Evolutionary conservation across 1,284 basidiomycete genomes (phyloP).

Genomic region (Moesziomyces sp.): DNA sequence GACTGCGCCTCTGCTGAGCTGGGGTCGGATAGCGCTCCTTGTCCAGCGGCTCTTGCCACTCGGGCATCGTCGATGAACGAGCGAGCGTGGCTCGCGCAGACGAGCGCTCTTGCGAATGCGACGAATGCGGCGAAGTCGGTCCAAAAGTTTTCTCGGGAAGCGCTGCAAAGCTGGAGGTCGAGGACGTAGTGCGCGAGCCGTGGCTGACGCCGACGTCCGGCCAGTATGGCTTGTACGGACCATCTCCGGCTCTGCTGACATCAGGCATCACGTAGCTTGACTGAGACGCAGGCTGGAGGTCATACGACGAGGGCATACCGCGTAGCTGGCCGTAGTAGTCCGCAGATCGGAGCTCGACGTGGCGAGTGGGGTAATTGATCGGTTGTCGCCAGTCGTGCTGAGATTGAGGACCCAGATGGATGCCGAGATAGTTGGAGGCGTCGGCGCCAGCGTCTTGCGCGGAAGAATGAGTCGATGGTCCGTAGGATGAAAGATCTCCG

Average conservation of each 20-base stretch:
- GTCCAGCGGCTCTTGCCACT: conserved; percentile 1
- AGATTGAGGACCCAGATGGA: conserved; percentile 9
- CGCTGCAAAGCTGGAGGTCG: neutral
- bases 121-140: neutral
- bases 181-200: neutral
- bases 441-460: neutral
- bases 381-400: conserved; percentile 19
- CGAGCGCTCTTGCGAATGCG: neutral
- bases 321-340: conserved; percentile 10
- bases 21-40: neutral
- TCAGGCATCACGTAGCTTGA: neutral
- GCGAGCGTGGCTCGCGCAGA: neutral
- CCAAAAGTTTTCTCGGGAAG: neutral
- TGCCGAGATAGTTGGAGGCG: conserved; percentile 21
- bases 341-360: neutral
- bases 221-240: neutral
- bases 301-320: neutral
- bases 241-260: neutral
- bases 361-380: neutral
- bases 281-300: neutral
- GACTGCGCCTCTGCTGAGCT: neutral
- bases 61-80: conserved; percentile 12
- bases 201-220: neutral
- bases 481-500: neutral
- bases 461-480: neutral